Conservation (phyloP, 2,329 filamentous ascomycete genomes). For the Thielaviopsis punctulata region DNA sequence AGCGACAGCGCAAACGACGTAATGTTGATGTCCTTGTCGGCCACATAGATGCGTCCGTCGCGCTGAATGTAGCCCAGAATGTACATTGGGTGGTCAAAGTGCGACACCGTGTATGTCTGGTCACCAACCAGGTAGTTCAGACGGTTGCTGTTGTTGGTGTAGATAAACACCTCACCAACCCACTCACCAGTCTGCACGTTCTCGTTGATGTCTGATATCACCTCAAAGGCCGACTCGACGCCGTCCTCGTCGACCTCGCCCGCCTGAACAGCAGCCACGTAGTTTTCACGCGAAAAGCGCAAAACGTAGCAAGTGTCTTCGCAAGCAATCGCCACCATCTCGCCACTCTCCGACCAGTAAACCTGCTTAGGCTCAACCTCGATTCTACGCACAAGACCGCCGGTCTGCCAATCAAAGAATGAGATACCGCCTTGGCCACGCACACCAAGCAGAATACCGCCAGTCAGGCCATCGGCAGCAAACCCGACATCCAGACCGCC, state of each 20-base stretch:
- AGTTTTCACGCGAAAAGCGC: constrained; percentile 78
- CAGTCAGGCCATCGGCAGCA: constrained; percentile 78
- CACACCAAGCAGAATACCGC: constrained; percentile 80
- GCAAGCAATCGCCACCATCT: constrained; percentile 81
- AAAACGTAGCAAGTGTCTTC: constrained; percentile 93
- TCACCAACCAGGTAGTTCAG: constrained; percentile 96
- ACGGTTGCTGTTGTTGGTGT: constrained; percentile 91
- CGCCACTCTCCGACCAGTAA: constrained; percentile 95
- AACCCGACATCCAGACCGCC: constrained; percentile 88
- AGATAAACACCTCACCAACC: constrained; percentile 98
- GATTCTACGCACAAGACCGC: constrained; percentile 77
- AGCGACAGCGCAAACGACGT: constrained; percentile 84
- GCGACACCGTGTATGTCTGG: constrained; percentile 92
- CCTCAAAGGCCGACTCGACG: constrained; percentile 88
- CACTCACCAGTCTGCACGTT: constrained; percentile 87
- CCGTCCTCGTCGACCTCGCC: constrained; percentile 78
- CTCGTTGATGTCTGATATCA: constrained; percentile 90
- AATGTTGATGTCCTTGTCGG: constrained; percentile 86
- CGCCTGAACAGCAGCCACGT: constrained; percentile 63
- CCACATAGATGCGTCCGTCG: constrained; percentile 87
- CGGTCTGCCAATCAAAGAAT: constrained; percentile 91
- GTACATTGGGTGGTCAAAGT: constrained; percentile 93
- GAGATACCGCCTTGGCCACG: constrained; percentile 89
- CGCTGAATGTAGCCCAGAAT: constrained; percentile 87
- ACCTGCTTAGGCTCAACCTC: constrained; percentile 62